Conservation (phyloP, 371 early-diverging fungal genomes). For the Zopfochytrium polystomum region DNA sequence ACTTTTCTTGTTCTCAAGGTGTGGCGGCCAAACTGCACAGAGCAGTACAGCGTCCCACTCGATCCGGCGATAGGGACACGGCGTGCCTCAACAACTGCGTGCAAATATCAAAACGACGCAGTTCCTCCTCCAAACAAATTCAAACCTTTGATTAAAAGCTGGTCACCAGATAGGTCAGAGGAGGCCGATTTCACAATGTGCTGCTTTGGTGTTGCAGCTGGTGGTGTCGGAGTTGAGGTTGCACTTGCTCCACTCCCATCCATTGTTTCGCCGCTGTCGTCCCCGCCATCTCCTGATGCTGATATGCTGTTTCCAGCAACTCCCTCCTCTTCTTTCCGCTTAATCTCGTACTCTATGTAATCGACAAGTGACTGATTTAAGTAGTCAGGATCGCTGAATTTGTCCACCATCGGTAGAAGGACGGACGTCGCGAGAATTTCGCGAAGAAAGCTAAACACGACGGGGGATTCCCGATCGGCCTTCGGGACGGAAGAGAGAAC, state of each 20-base stretch:
- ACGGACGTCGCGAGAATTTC: conserved; percentile 46
- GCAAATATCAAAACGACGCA: not conserved
- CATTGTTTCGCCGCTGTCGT: not conserved
- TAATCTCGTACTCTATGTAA: conserved; percentile 10
- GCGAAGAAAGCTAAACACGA: conserved; percentile 34
- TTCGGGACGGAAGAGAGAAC: conserved; percentile 28
- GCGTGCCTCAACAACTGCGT: conserved; percentile 33
- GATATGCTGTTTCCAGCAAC: not conserved
- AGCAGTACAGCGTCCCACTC: conserved; percentile 29
- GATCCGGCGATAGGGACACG: conserved; percentile 24
- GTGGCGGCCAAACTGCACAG: conserved; percentile 17
- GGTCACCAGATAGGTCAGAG: conserved; percentile 11
- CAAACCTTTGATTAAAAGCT: conserved; percentile 32
- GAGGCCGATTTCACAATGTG: conserved; percentile 16
- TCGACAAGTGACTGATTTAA: conserved; percentile 32
- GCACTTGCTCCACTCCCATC: no score
- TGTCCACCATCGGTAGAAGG: conserved; percentile 36
- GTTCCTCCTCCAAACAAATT: not conserved
- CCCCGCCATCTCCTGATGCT: not conserved
- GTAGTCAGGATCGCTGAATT: conserved; percentile 34
- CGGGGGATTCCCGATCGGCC: conserved; percentile 28
- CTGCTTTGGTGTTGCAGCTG: no score
- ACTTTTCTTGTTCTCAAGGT: conserved; percentile 18
- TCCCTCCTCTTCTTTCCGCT: conserved; percentile 11
- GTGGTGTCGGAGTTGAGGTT: no score